These are phyloP conservation scores for Funneliformis mosseae DNA, from an alignment of 192 early-diverging fungal genomes.

Conservation along the genomic window DNA sequence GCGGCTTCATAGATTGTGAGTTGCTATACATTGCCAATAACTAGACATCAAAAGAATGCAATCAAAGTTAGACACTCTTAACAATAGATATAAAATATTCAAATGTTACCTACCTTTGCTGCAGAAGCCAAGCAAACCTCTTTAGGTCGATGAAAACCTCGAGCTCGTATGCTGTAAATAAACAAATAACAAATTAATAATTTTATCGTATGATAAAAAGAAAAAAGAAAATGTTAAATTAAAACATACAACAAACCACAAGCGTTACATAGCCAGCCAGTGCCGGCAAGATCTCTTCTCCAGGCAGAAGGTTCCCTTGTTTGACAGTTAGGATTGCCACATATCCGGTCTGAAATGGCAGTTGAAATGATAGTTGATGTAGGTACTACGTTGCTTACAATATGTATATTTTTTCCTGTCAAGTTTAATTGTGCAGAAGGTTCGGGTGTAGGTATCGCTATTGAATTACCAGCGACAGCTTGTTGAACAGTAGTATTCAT, in stretches of 20 bases:
- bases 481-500: neutral
- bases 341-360: neutral
- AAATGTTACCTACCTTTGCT: neutral
- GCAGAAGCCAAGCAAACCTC: neutral
- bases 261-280: neutral
- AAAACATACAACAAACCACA: neutral
- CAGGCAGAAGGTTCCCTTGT: neutral
- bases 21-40: neutral
- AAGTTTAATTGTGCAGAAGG: neutral
- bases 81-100: neutral
- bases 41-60: neutral
- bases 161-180: neutral
- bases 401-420: neutral
- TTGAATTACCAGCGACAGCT: neutral
- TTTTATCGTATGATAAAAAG: neutral
- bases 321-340: neutral
- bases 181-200: neutral
- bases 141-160: neutral
- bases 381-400: neutral
- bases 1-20: neutral
- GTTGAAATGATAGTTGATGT: neutral
- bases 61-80: neutral
- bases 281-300: neutral
- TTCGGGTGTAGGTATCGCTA: neutral
- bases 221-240: neutral